Evolutionary conservation across 2,329 filamentous ascomycete species (phyloP), one percentile per base, ranked within the genome.

Genomic region (Nemania serpens): DNA sequence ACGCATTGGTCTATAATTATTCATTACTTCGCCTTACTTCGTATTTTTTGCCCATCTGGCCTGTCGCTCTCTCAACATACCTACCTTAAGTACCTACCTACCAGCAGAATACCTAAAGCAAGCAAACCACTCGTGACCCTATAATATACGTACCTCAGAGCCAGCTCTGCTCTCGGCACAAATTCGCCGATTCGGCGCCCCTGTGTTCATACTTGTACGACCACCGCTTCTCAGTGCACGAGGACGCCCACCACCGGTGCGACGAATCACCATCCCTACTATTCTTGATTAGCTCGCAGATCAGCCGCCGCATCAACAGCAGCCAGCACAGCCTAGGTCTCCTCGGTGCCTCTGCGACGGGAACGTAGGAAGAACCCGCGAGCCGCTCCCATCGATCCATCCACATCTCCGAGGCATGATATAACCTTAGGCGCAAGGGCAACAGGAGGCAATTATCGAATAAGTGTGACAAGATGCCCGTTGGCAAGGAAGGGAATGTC

Each of bases 401-500:
- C 48, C n/a, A 25, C 7, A 43, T 55, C 18, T 12, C 12, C 37
- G 22, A 67, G 66, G 65, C 54, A 71, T 70, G 69, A 69, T 57
- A 70, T 64, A 58, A 59, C 64, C 36, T 61, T 22, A 4, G 41
- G 46, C 13, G 41, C 63, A 29, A 43, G 52, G 34, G 29, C 33
- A 41, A 42, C 37, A 42, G 56, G 59, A 51, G 56, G 56, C 20
- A 36, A 53, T 58, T 59, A 39, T 46, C n/a, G 59, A 50, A 62
- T 47, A 67, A n/a, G 15, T 51, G 43, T n/a, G 39, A 76, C 79
- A 70, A 55, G 18, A 79, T 79, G 77, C 72, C 76, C 25, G 77
- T 79, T 54, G 77, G 77, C 47, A 77, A 73, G 59, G 77, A 79
- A 70, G 75, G 77, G 63, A 83, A 83, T 63, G 82, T 86, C 20